phyloP scores from a whole-genome alignment of 331 rosid genomes.

The Prunus yedoensis region DNA sequence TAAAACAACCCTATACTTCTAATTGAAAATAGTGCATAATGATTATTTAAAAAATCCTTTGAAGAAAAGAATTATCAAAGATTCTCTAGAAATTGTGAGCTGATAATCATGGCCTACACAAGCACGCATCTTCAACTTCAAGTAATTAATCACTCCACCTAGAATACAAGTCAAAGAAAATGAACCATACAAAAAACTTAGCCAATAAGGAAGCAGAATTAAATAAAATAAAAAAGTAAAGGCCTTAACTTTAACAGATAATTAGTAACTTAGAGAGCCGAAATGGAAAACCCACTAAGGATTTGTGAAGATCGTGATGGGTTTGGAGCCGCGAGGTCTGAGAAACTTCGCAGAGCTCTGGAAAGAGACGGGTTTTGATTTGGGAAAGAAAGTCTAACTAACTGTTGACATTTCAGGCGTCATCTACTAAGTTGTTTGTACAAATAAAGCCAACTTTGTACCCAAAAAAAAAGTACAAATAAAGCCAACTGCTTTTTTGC shows the following conservation, averaged over 20 bases:
- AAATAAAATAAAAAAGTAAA: slow-evolving; percentile 1
- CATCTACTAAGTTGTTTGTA: neutral
- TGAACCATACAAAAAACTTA: slow-evolving; percentile 9
- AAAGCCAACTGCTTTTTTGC: neutral
- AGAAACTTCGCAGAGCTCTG: neutral
- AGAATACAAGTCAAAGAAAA: slow-evolving; percentile 11
- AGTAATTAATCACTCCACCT: neutral
- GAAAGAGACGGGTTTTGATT: neutral
- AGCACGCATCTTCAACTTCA: neutral
- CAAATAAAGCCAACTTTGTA: neutral
- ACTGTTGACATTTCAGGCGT: neutral
- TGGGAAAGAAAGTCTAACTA: neutral
- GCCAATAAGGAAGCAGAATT: slow-evolving; percentile 12
- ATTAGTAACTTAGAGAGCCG: neutral
- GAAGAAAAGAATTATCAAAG: slow-evolving; percentile 4
- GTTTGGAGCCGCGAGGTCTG: slow-evolving; percentile 10
- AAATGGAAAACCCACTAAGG: slow-evolving; percentile 22
- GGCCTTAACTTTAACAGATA: neutral
- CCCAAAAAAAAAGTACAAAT: neutral
- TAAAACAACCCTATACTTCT: too few species aligned
- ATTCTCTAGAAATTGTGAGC: slow-evolving; percentile 26
- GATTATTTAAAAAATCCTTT: slow-evolving; percentile 7
- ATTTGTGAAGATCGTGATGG: neutral
- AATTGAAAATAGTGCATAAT: slow-evolving; percentile 17
- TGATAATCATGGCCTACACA: neutral